Evolutionary conservation across 495 filamentous ascomycete genomes (phyloP), one percentile per base, ranked within the genome.

Genomic region (Penicillium silybi): DNA sequence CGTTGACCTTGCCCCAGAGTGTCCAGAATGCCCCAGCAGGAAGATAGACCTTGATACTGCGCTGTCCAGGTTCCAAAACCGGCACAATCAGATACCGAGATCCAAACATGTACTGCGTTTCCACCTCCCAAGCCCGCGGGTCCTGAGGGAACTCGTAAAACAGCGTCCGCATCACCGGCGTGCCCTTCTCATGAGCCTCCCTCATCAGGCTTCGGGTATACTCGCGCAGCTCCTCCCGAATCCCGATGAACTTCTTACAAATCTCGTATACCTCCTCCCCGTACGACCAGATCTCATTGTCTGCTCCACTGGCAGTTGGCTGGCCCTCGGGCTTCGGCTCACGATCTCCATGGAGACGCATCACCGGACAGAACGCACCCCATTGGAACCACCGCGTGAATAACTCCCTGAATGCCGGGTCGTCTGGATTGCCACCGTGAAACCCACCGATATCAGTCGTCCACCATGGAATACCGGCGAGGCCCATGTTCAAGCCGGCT

Each of bases 381-480:
- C 78, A 83, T 52, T 83, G 80, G 60, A 83, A 84, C 81, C 81
- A 84, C 2, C 81, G 69, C 4, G 76, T 73, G 57, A 84, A 80
- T 13, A 84, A 63, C 50, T 84, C 80, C 2, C 79, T 61, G 60
- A 84, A 84, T 0, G 53, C 69, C n/a, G 67, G 62, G 45, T 81
- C 74, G 32, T 70, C 65, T 0, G 78, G 73, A 40, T 80, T 72
- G 2, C 81, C 80, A 8, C 80, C 80, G 61, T 81, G 76, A 59
- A 84, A 83, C 0, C 80, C 81, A 9, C 81, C 80, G 34, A 84
- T 84, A 61, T 82, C 79, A 6, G 77, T 80, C 27, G 78, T 82
- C 77, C 77, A 80, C 79, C 78, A 82, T 1, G 79, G 75, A 19
- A 84, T 75, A 0, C 80, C 80, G 0, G 79, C 71, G 8, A 82